Evolutionary conservation across 345 rosid species (phyloP), one percentile per base, ranked within the genome.

Genomic region (Psidium friedrichsthalianum): DNA sequence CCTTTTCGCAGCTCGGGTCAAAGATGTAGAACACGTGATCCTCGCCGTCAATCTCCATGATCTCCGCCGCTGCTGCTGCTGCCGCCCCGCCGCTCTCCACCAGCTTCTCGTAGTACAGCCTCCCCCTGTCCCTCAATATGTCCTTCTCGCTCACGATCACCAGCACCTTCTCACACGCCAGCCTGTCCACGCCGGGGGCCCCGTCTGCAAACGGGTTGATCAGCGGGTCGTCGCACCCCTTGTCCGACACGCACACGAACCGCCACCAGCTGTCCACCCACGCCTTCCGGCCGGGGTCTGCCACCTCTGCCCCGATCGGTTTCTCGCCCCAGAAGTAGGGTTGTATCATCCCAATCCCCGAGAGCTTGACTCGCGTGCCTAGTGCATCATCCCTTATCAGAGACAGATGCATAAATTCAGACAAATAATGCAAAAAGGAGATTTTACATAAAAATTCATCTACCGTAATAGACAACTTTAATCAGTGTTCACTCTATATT

Each of bases 201-300:
- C 91, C 96, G 9, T 90, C 94, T 0, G 82, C 82, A 84, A 95
- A 93, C 54, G 98, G 98, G 87, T 96, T 95, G 49, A 96, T 93
- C 52, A 90, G 88, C 29, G 94, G 95, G 82, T 95, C 96, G 59
- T 96, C 98, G 42, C 91, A 89, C 36, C 97, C 98, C 88, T 90
- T 90, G 5, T 89, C 91, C 0, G 95, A 93, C 5, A 94, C 90
- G 29, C 96, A 93, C 51, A 95, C 93, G 21, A 93, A 93, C 51
- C 36, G 24, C 96, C 98, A 96, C 98, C 98, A 96, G n/a, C 87
- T 84, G 27, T 96, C 98, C 29, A 96, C 98, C 93, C 91, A 88
- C 74, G 90, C 74, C 87, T 91, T 94, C 86, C 93, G 91, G 0
- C 82, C 69, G 22, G 3, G 54, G 74, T 96, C 92, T 0, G 32